phyloP scores from a whole-genome alignment of 345 rosid genomes.

The Arabidopsis thaliana region TAIR10.1 NC_003071.7:12109501-12110000 shows the following conservation, averaged over 20 bases:
- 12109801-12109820: neutral
- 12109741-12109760: slow-evolving; percentile 49
- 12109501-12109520: slow-evolving; percentile 18
- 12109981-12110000: neutral
- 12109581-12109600: slow-evolving; percentile 14
- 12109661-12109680: slow-evolving; percentile 46
- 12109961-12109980: neutral
- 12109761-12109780: slow-evolving; percentile 28
- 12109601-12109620: slow-evolving; percentile 32
- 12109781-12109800: slow-evolving; percentile 3
- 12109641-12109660: slow-evolving; percentile 45
- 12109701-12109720: slow-evolving; percentile 47
- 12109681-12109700: slow-evolving; percentile 45
- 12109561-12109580: neutral
- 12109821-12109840: neutral
- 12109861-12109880: slow-evolving; percentile 20
- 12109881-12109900: neutral
- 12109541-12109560: slow-evolving; percentile 6
- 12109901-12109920: neutral
- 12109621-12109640: slow-evolving; percentile 40
- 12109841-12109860: neutral
- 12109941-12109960: neutral
- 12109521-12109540: slow-evolving; percentile 20
- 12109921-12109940: neutral
- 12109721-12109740: slow-evolving; percentile 40